Percentiles rank a stretch among this genome's conserved stretches.
Evolutionary conservation across 108 stramenopile genomes (phyloP).

Genomic region (Cylindrotheca fusiformis): DNA sequence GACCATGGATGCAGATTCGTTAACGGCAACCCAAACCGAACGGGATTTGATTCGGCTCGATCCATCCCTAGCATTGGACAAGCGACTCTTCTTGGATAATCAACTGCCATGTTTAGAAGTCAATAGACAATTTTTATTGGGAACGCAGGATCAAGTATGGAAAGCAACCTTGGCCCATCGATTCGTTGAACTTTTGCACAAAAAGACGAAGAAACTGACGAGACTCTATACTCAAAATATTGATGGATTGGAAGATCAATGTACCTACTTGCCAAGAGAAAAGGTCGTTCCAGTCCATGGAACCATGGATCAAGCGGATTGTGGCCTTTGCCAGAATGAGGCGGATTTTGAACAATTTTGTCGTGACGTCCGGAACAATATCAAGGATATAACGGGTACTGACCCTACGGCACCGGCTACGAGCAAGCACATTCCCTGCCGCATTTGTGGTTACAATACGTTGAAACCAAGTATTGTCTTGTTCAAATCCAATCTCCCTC

Average conservation of each 20-base stretch:
- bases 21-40: slow-evolving; percentile 51
- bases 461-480: slow-evolving; percentile 87
- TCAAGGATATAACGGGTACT: slow-evolving; percentile 74
- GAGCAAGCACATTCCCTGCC: slow-evolving; percentile 68
- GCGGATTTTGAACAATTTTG: slow-evolving; percentile 63
- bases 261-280: slow-evolving; percentile 53
- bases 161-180: slow-evolving; percentile 83
- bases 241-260: slow-evolving; percentile 91
- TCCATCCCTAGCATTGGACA: slow-evolving; percentile 62
- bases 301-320: slow-evolving; percentile 75
- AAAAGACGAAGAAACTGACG: slow-evolving; percentile 62
- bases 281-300: slow-evolving; percentile 85
- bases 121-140: slow-evolving; percentile 79
- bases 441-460: slow-evolving; percentile 46
- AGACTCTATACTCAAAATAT: slow-evolving; percentile 95
- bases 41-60: slow-evolving; percentile 48
- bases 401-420: slow-evolving; percentile 54
- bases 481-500: slow-evolving; percentile 71
- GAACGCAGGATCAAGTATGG: slow-evolving; percentile 60
- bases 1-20: slow-evolving; percentile 58
- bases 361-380: slow-evolving; percentile 43
- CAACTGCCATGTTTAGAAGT: slow-evolving; percentile 85
- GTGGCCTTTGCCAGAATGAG: slow-evolving; percentile 63
- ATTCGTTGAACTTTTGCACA: slow-evolving; percentile 77
- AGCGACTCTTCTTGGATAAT: slow-evolving; percentile 75